Evolutionary conservation across 208 protist genomes (phyloP).

Genomic region (Spongospora subterranea): DNA sequence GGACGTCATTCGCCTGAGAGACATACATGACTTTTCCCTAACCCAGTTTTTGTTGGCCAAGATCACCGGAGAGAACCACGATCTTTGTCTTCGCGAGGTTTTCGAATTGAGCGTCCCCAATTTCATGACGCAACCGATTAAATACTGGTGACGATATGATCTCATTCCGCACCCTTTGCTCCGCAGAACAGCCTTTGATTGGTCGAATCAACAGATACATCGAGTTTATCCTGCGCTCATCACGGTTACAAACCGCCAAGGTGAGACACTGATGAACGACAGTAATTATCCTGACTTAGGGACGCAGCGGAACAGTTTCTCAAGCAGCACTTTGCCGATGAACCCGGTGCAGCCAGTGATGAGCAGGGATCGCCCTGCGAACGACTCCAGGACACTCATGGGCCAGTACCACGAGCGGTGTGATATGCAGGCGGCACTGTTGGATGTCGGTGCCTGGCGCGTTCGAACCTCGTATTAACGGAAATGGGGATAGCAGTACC

Average conservation of each 20-base stretch:
- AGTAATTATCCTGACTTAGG: not conserved
- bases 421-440: too few species aligned
- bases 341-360: slow-evolving; percentile 6
- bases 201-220: slow-evolving; percentile 25
- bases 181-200: not conserved
- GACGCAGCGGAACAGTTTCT: slow-evolving; percentile 32
- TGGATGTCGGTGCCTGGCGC: too few species aligned
- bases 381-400: slow-evolving; percentile 22
- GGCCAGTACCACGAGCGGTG: too few species aligned
- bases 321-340: slow-evolving; percentile 40
- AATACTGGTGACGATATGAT: slow-evolving; percentile 39
- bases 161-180: slow-evolving; percentile 2
- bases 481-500: too few species aligned
- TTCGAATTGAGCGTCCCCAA: slow-evolving; percentile 3
- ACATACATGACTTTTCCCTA: too few species aligned
- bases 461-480: too few species aligned
- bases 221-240: not conserved
- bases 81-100: not conserved
- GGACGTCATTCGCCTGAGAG: too few species aligned
- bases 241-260: not conserved
- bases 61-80: slow-evolving; percentile 4
- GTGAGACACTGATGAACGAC: not conserved
- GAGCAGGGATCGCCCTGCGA: not conserved
- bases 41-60: slow-evolving; percentile 12
- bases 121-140: not conserved